These are phyloP conservation scores for Diaporthe citrichinensis DNA, from an alignment of 2,329 filamentous ascomycete genomes.

Conservation along the genomic window DNA sequence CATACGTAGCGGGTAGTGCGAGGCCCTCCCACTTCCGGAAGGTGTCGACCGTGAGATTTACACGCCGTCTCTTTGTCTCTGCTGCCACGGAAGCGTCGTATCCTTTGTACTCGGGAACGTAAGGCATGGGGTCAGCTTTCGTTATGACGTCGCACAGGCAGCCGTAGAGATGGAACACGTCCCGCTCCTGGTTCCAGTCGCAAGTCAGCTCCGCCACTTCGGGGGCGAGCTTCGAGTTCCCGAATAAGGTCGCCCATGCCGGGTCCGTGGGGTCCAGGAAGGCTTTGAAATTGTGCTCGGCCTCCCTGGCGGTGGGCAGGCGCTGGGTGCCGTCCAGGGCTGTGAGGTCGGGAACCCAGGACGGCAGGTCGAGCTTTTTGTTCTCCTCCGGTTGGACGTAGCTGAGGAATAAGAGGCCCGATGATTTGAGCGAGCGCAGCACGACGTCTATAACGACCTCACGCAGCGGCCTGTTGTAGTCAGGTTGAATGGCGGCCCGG, in stretches of 20 bases:
- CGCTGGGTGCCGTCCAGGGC: not conserved
- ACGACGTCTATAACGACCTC: not conserved
- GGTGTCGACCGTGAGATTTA: not conserved
- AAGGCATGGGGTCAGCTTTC: not conserved
- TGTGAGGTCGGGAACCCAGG: not conserved
- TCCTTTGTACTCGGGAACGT: not conserved
- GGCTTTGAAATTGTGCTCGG: not conserved
- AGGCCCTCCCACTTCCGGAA: not conserved
- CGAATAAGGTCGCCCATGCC: not conserved
- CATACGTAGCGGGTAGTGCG: not conserved
- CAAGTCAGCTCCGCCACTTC: not conserved
- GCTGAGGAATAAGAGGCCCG: not conserved
- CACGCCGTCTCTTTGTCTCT: not conserved
- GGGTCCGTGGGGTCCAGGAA: not conserved
- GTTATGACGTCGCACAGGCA: not conserved
- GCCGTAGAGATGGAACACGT: not conserved
- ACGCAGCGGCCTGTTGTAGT: not conserved
- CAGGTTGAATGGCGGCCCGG: not conserved
- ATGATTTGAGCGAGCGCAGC: not conserved
- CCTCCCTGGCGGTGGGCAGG: not conserved
- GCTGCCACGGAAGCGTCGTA: not conserved
- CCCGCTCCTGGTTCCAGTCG: not conserved
- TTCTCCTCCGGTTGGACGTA: not conserved
- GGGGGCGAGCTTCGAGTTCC: not conserved
- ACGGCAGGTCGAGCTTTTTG: not conserved